Evolutionary conservation across 495 filamentous ascomycete species (phyloP).

Genomic region (Stereocaulon alpinum): DNA sequence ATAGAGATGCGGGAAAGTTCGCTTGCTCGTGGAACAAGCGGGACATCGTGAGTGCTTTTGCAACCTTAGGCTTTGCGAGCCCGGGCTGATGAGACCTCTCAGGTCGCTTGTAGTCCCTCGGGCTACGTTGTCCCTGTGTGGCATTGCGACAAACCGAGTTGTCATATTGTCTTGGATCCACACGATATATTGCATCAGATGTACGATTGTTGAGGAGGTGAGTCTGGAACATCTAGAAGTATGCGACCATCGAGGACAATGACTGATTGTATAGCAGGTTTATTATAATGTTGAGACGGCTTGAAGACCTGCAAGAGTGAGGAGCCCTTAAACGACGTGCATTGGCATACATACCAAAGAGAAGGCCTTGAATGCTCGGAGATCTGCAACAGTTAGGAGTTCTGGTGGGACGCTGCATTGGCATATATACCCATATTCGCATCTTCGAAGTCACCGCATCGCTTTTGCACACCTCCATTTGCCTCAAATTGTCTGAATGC

Average conservation of each 20-base stretch:
- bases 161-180: constrained; percentile 2
- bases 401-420: not conserved
- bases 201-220: constrained; percentile 1
- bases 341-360: constrained; percentile 1
- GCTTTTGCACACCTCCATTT: not conserved
- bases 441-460: not conserved
- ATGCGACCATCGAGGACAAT: not conserved
- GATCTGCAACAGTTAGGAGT: not conserved
- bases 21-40: constrained; percentile 1
- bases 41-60: not conserved
- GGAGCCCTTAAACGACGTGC: not conserved
- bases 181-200: not conserved
- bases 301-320: not conserved
- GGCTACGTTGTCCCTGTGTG: not conserved
- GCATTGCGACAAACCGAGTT: constrained; percentile 2
- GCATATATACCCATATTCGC: constrained; percentile 5
- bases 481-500: not conserved
- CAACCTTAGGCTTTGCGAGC: not conserved
- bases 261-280: not conserved
- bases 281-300: not conserved
- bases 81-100: not conserved
- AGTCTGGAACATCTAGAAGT: not conserved
- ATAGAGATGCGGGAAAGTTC: not conserved
- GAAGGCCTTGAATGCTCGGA: not conserved
- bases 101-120: constrained; percentile 4